Evolutionary conservation across 2,329 filamentous ascomycete species (phyloP), one percentile per base, ranked within the genome.

Genomic region (Xylariaceae sp.): DNA sequence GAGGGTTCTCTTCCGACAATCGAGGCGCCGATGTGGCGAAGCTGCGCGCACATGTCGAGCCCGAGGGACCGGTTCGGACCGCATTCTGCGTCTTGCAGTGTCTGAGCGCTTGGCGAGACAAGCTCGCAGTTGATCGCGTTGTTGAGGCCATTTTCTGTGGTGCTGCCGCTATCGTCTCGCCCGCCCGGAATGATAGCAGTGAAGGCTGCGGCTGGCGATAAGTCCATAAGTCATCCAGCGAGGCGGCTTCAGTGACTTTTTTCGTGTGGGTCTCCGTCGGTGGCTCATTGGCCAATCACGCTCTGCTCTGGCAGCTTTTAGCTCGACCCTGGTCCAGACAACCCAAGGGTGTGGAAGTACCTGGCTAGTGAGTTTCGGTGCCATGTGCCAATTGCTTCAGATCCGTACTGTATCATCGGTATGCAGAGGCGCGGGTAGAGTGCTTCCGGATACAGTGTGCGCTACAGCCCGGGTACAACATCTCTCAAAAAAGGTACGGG

Each of bases 71-170:
- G 53, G 44, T 54, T 34, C 54, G 35, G 8, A 63, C 45, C 17
- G 37, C 58, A 51, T 63, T 62, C n/a, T 62, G 65, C 47, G 51
- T 57, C 42, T 66, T 67, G 66, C 68, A 71, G 64, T 66, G 67
- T 45, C 68, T 67, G 23, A 74, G 59, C 9, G 70, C 71, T 59
- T 72, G 72, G 54, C 71, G 71, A 51, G 72, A 68, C 49, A 74
- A 65, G 53, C 71, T 69, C 52, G 71, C 57, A 15, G 68, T 68
- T 4, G 73, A 68, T 60, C 71, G 68, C 8, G 74, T 67, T 37
- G 70, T 74, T 62, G 73, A 68, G 51, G 75, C 69, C 75, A 77
- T 70, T 68, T 39, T 65, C 37, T 55, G 10, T 42, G 50, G 37
- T 60, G 58, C 7, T 61, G 50, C 56, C 53, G 18, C 53, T 51